These are phyloP conservation scores for Kazachstania sp. DNA, from an alignment of 1,139 yeast genomes.

Conservation along the genomic window DNA sequence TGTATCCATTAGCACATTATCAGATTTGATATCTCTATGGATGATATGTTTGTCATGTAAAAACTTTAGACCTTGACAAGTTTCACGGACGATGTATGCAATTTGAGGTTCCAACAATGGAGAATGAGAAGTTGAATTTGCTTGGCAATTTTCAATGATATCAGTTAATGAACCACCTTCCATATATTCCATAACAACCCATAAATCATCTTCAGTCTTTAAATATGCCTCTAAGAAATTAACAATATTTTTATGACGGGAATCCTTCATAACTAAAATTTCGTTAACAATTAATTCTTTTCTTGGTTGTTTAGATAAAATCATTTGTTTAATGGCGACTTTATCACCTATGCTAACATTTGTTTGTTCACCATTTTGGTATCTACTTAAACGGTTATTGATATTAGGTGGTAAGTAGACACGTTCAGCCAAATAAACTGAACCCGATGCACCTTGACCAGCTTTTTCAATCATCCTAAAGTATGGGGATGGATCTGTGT, in stretches of 20 bases:
- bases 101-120: slow-evolving; percentile 66
- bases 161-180: slow-evolving; percentile 87
- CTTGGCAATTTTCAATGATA: slow-evolving; percentile 63
- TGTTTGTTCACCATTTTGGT: slow-evolving; percentile 16
- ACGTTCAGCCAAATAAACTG: slow-evolving; percentile 82
- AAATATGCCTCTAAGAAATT: slow-evolving; percentile 85
- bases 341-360: slow-evolving; percentile 37
- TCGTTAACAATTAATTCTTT: slow-evolving; percentile 92
- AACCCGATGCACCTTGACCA: slow-evolving; percentile 99
- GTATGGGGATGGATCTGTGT: slow-evolving; percentile 73
- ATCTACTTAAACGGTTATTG: slow-evolving; percentile 5
- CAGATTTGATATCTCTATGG: slow-evolving; percentile 93
- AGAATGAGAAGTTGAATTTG: slow-evolving; percentile 32
- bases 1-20: slow-evolving; percentile 80
- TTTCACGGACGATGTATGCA: slow-evolving; percentile 83
- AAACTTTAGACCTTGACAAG: slow-evolving; percentile 85
- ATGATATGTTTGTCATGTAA: slow-evolving; percentile 86
- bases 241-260: slow-evolving; percentile 86
- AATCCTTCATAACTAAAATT: slow-evolving; percentile 89
- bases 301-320: slow-evolving; percentile 83
- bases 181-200: slow-evolving; percentile 97
- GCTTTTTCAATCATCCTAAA: slow-evolving; percentile 88
- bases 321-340: slow-evolving; percentile 94
- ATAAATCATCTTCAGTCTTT: slow-evolving; percentile 52
- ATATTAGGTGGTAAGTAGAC: slow-evolving; percentile 32